Evolutionary conservation across 805 yeast species (phyloP), one percentile per base, ranked within the genome.

Genomic region (Saccharomyces eubayanus): DNA sequence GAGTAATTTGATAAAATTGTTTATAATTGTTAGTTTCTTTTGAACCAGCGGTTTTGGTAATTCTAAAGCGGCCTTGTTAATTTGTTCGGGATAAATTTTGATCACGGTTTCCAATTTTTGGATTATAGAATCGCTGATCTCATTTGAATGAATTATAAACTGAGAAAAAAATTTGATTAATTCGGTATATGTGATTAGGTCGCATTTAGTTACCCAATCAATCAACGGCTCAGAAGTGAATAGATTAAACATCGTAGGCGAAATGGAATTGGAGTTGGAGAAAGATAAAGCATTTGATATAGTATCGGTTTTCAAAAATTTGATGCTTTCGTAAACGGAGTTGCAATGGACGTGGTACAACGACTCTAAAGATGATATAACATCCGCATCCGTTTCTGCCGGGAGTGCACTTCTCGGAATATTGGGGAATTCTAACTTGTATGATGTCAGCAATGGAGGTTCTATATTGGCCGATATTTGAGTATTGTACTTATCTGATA

Each of bases 121-220:
- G 31, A 80, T 63, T n/a, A 83, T 83, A 11, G 77, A 76, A 1
- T 70, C 70, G 2, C 90, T 88, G 5, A 85, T 76, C n/a, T 70
- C 72, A 52, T 72, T 69, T 31, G 55, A 55, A 56, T 82, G 85
- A 45, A 83, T 69, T 14, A 82, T 80, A 53, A 86, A 70, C 28
- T 83, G 84, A 3, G 84, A 77, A 57, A 89, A 69, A 78, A 84
- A 77, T 58, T 78, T 79, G 24, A 84, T 73, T 60, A 80, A 69
- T 31, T 75, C 74, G 53, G 66, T 66, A 68, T 84, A 87, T 70
- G 84, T 77, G n/a, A 78, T 72, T 55, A 77, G 62, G 66, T 89
- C 96, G 64, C 89, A 85, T 48, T 77, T 71, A 31, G 75, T 61
- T n/a, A 86, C 76, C 95, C 96, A 89, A 14, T 76, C 76, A 5